phyloP scores from a whole-genome alignment of 2,329 filamentous ascomycete genomes.

The Neocatenulostroma microsporum region DNA sequence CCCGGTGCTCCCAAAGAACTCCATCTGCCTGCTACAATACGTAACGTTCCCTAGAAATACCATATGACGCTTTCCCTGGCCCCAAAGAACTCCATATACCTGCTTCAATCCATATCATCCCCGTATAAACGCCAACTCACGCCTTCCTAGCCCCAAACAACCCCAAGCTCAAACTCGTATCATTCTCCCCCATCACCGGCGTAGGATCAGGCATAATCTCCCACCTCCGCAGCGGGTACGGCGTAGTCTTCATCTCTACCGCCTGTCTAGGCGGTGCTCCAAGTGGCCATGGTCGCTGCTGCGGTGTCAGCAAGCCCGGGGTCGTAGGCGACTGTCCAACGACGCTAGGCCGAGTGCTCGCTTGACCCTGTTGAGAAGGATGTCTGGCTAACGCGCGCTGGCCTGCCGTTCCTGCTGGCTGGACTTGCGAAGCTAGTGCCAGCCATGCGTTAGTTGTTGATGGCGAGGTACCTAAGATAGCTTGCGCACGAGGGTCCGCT shows the following conservation, averaged over 20 bases:
- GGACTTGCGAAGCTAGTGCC: constrained; percentile 20
- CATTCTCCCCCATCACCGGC: constrained; percentile 64
- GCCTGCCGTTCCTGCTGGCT: constrained; percentile 19
- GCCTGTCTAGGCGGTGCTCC: neutral
- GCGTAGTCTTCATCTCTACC: constrained; percentile 31
- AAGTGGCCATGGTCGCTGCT: neutral
- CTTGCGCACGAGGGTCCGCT: constrained; percentile 31
- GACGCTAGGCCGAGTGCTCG: constrained; percentile 5
- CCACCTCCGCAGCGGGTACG: constrained; percentile 56
- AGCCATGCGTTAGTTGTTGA: constrained; percentile 32
- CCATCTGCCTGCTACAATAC: too few relatives aligned
- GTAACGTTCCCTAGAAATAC: too few relatives aligned
- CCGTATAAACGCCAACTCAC: too few relatives aligned
- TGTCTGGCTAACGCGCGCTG: constrained; percentile 19
- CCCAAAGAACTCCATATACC: too few relatives aligned
- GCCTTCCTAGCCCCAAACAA: constrained; percentile 60
- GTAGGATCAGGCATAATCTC: constrained; percentile 64
- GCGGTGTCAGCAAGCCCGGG: neutral
- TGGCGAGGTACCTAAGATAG: constrained; percentile 34
- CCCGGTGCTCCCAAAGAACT: too few relatives aligned
- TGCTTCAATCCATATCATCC: too few relatives aligned
- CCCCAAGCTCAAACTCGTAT: constrained; percentile 63
- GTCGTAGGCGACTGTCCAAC: constrained; percentile 3
- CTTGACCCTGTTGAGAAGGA: constrained; percentile 5
- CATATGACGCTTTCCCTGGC: too few relatives aligned